Conservation (phyloP, 78 protist species). For the Parvularia atlantis region DNA sequence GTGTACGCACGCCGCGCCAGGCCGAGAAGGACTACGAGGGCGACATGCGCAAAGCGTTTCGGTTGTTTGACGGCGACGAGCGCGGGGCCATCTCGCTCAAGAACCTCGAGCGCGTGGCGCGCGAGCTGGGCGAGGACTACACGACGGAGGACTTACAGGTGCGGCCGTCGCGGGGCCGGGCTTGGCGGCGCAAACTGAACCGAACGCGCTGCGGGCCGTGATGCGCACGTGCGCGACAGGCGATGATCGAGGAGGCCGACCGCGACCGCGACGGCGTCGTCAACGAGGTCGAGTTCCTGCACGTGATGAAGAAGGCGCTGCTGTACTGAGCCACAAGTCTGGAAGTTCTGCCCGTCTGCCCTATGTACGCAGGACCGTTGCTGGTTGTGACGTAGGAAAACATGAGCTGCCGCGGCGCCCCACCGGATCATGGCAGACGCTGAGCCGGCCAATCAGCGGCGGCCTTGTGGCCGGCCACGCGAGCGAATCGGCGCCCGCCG, state of each 20-base stretch:
- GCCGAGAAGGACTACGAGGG: slow-evolving; percentile 68
- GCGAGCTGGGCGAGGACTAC: slow-evolving; percentile 83
- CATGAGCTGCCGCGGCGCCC: too few species aligned
- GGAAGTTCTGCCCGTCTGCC: too few species aligned
- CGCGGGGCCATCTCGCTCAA: slow-evolving; percentile 66
- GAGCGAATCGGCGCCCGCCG: too few species aligned
- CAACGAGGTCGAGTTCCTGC: slow-evolving; percentile 72
- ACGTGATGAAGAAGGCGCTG: slow-evolving; percentile 75
- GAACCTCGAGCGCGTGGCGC: slow-evolving; percentile 80
- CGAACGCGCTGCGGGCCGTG: too few species aligned
- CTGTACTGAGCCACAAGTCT: slow-evolving; percentile 4
- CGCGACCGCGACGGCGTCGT: slow-evolving; percentile 76
- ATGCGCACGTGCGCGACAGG: too few species aligned
- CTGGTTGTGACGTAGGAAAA: too few species aligned
- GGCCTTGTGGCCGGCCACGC: too few species aligned
- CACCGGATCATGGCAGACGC: too few species aligned
- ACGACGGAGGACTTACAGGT: slow-evolving; percentile 83
- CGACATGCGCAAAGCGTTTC: slow-evolving; percentile 83
- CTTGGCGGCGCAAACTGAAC: too few species aligned
- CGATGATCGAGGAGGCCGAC: slow-evolving; percentile 81
- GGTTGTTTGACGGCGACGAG: slow-evolving; percentile 78
- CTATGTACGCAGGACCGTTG: too few species aligned
- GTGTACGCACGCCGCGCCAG: slow-evolving; percentile 7
- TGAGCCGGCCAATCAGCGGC: too few species aligned
- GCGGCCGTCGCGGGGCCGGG: too few species aligned